Evolutionary conservation across 441 rosid species (phyloP), one percentile per base, ranked within the genome.

Genomic region (Isatis lusitanica): DNA sequence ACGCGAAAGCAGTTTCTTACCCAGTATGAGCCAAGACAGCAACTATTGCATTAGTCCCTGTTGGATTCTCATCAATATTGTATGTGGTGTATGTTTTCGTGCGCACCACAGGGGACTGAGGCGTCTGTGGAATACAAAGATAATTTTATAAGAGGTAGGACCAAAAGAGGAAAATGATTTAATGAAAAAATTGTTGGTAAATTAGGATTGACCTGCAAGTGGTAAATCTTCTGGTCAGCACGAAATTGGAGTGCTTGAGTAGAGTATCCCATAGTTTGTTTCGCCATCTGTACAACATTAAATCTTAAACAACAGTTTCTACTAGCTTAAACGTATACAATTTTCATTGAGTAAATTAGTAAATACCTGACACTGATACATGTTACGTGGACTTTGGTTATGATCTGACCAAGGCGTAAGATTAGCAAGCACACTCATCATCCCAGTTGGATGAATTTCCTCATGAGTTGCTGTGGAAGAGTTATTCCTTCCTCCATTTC

Each of bases 321-420:
- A 5, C 44, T 13, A 40, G 51, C 48, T 60, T 58, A 71, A 44
- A 38, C 31, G 43, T 36, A 46, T 26, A 52, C 28, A 59, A 51
- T 46, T 40, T 69, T 17, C 52, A 58, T 68, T 47, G 15, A 74
- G 50, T 53, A 48, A 44, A 58, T 24, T 31, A 52, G 57, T 33
- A 69, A 55, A 58, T 57, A 95, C 98, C 97, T 91, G 97, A 73
- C 98, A 93, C 87, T 93, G 98, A 74, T 95, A 95, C 99, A 95
- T 95, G 75, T 95, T 95, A 40, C 97, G 86, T 10, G 99, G 99
- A 75, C 99, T 95, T 81, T 95, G 99, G 84, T 95, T 95, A 83
- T 95, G 99, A 81, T 95, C 95, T 5, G 99, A 95, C 92, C 96
- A 95, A 63, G 99, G 99, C 68, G 99, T 95, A 63, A 95, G 98